Conservation (phyloP, 805 yeast genomes). For the Yamadazyma takamatsuzukensis region DNA sequence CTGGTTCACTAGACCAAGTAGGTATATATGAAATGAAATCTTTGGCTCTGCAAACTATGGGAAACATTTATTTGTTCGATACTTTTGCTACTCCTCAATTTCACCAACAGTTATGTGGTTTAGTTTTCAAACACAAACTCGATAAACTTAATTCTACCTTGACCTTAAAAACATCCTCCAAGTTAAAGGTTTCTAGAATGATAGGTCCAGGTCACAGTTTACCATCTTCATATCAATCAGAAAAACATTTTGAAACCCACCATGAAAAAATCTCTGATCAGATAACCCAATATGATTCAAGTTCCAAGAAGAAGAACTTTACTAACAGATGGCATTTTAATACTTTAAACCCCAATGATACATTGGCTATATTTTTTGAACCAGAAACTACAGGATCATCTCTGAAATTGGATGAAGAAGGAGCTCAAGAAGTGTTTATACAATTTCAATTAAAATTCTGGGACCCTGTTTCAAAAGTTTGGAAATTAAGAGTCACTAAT, state of each 20-base stretch:
- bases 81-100: conserved; percentile 22
- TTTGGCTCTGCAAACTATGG: conserved; percentile 30
- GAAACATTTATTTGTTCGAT: conserved; percentile 26
- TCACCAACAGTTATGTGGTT: conserved; percentile 1
- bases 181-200: conserved; percentile 28
- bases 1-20: conserved; percentile 39
- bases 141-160: conserved; percentile 10
- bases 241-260: conserved; percentile 17
- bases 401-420: conserved; percentile 11
- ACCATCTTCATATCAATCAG: conserved; percentile 29
- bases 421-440: conserved; percentile 22
- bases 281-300: conserved; percentile 27
- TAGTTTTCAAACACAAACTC: neutral
- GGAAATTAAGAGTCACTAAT: conserved; percentile 31
- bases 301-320: conserved; percentile 26
- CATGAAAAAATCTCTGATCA: conserved; percentile 32
- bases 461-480: conserved; percentile 14
- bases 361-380: conserved; percentile 31
- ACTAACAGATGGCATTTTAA: conserved; percentile 39
- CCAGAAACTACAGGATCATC: conserved; percentile 25
- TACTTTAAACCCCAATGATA: conserved; percentile 15
- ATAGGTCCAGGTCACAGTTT: conserved; percentile 31
- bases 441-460: conserved; percentile 32
- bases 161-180: conserved; percentile 27
- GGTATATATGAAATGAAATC: conserved; percentile 42